Percentiles rank a stretch among this genome's conserved stretches.
Evolutionary conservation across 192 early-diverging fungal species (phyloP).

Genomic region (Gryganskiella cystojenkinii): DNA sequence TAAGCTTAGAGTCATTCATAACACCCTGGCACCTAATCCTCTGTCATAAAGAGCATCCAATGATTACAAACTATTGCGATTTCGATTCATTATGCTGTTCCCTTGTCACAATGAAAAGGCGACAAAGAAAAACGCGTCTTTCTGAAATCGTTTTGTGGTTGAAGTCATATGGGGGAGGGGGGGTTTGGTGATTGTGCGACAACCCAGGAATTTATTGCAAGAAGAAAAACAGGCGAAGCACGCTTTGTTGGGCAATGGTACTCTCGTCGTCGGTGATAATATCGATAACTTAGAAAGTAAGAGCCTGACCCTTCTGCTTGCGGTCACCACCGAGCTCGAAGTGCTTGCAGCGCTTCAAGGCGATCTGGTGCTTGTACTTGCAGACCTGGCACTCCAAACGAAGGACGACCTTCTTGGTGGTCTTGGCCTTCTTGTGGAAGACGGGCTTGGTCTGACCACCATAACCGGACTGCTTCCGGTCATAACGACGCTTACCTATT

Average conservation of each 20-base stretch:
- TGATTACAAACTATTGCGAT: too few species aligned
- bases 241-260: conserved; percentile 35
- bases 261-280: conserved; percentile 20
- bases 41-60: too few species aligned
- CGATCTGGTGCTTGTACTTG: conserved; percentile 99
- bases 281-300: conserved; percentile 19
- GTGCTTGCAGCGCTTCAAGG: conserved; percentile 99
- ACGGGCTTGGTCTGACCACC: conserved; percentile 99
- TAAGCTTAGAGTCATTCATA: not conserved
- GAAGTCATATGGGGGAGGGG: not conserved
- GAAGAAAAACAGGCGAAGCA: conserved; percentile 52
- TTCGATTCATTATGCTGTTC: too few species aligned
- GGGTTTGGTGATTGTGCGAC: conserved; percentile 13
- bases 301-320: conserved; percentile 78
- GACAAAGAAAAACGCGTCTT: too few species aligned
- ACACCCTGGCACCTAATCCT: not conserved
- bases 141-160: not conserved
- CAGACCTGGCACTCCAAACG: conserved; percentile 98
- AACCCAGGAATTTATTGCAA: conserved; percentile 56
- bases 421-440: conserved; percentile 99
- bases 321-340: conserved; percentile 99
- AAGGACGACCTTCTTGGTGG: conserved; percentile 99
- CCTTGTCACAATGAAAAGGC: too few species aligned
- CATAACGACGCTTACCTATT: conserved; percentile 89
- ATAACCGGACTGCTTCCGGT: conserved; percentile 99